Percentiles rank a stretch among this genome's conserved stretches.
Conservation (phyloP, 1,139 yeast genomes). For the Scheffersomyces lignicola region DNA sequence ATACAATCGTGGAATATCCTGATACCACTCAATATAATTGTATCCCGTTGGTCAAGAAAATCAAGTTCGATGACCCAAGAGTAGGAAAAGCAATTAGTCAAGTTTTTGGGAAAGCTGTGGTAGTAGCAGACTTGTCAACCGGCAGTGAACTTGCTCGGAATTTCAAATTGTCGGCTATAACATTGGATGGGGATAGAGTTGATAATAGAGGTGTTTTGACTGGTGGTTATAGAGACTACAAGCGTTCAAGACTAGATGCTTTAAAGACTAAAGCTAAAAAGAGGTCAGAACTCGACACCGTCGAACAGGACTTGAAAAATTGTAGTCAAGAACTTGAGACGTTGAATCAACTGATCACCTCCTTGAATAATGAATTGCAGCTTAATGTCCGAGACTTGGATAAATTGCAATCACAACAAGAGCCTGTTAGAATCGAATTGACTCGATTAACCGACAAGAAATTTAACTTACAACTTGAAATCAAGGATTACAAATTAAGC, state of each 20-base stretch:
- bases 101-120: constrained; percentile 79
- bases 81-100: constrained; percentile 70
- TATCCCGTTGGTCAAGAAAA: constrained; percentile 74
- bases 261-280: constrained; percentile 56
- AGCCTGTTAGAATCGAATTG: constrained; percentile 43
- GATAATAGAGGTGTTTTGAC: constrained; percentile 81
- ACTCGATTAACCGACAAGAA: constrained; percentile 42
- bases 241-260: constrained; percentile 69
- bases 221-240: constrained; percentile 84
- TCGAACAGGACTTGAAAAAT: constrained; percentile 25
- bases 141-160: constrained; percentile 70
- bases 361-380: constrained; percentile 47
- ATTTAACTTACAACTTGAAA: constrained; percentile 44
- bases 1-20: constrained; percentile 44
- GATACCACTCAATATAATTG: constrained; percentile 53
- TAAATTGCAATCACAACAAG: constrained; percentile 36
- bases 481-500: constrained; percentile 21
- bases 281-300: constrained; percentile 44
- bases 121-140: constrained; percentile 65
- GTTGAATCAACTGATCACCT: constrained; percentile 28
- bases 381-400: constrained; percentile 38
- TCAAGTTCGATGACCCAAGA: constrained; percentile 54
- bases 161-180: constrained; percentile 71
- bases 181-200: constrained; percentile 89
- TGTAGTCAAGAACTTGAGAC: constrained; percentile 23